phyloP scores from a whole-genome alignment of 1,284 basidiomycete species.

The Leccinum cinnamomeum region DNA sequence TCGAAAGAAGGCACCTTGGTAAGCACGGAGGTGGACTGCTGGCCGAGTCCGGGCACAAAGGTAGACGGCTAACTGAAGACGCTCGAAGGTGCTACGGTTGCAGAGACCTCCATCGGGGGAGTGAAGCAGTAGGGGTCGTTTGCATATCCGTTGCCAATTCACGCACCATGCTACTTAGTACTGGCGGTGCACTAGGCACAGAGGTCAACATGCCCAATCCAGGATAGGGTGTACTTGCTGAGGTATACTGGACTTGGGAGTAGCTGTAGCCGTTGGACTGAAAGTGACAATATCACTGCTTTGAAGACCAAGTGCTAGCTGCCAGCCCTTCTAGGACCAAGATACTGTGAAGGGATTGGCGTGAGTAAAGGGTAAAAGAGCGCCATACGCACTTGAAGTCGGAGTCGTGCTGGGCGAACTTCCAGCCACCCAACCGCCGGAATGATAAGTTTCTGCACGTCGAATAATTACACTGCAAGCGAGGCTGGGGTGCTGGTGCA shows the following conservation, averaged over 20 bases:
- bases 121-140: constrained; percentile 23
- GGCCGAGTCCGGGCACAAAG: constrained; percentile 22
- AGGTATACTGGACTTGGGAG: constrained; percentile 60
- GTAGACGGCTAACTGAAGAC: constrained; percentile 29
- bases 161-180: constrained; percentile 24
- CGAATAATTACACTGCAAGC: constrained; percentile 54
- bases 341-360: constrained; percentile 46
- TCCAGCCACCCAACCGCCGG: constrained; percentile 64
- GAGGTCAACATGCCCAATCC: constrained; percentile 44
- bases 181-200: constrained; percentile 4
- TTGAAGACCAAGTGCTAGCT: constrained; percentile 73
- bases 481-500: constrained; percentile 37
- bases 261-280: constrained; percentile 54
- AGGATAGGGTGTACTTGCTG: constrained; percentile 49
- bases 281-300: constrained; percentile 74
- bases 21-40: constrained; percentile 23
- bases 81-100: constrained; percentile 11
- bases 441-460: constrained; percentile 49
- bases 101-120: constrained; percentile 14
- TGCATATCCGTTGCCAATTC: constrained; percentile 35
- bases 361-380: constrained; percentile 3
- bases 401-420: constrained; percentile 50
- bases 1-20: constrained; percentile 33
- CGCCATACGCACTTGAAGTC: constrained; percentile 50
- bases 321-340: constrained; percentile 89